These are phyloP conservation scores for Suillus subaureus DNA, from an alignment of 768 basidiomycete genomes.

Conservation along the genomic window DNA sequence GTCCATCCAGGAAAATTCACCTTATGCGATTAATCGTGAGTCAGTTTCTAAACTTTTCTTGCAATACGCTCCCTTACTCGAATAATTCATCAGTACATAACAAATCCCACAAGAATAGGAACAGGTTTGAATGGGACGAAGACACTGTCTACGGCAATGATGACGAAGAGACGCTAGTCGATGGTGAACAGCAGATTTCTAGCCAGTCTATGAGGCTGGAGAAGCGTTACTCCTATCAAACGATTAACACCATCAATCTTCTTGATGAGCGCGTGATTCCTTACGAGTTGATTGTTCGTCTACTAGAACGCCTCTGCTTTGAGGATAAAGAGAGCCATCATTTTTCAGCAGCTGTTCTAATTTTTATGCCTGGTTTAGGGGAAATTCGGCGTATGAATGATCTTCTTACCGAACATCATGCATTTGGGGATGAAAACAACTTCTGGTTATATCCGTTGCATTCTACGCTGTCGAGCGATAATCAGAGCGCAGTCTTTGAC, in stretches of 20 bases:
- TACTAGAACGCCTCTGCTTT: slow-evolving; percentile 85
- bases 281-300: slow-evolving; percentile 83
- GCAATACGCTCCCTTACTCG: background rate
- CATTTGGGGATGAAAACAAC: slow-evolving; percentile 60
- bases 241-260: slow-evolving; percentile 77
- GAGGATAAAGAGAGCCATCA: slow-evolving; percentile 48
- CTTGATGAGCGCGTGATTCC: slow-evolving; percentile 89
- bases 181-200: slow-evolving; percentile 5
- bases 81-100: slow-evolving; percentile 49
- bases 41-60: slow-evolving; percentile 12
- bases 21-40: slow-evolving; percentile 75
- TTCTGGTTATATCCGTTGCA: slow-evolving; percentile 88
- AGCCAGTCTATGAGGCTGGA: slow-evolving; percentile 54
- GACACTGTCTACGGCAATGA: slow-evolving; percentile 61
- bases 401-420: slow-evolving; percentile 70
- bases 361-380: slow-evolving; percentile 94
- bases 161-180: slow-evolving; percentile 51
- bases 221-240: slow-evolving; percentile 79
- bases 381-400: slow-evolving; percentile 92
- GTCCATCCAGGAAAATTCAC: slow-evolving; percentile 78
- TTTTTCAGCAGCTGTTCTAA: slow-evolving; percentile 80
- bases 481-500: slow-evolving; percentile 90
- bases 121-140: slow-evolving; percentile 78
- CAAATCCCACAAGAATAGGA: slow-evolving; percentile 65
- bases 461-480: slow-evolving; percentile 90